Evolutionary conservation across 805 yeast species (phyloP).

Genomic region (Cyberlindnera japonica): DNA sequence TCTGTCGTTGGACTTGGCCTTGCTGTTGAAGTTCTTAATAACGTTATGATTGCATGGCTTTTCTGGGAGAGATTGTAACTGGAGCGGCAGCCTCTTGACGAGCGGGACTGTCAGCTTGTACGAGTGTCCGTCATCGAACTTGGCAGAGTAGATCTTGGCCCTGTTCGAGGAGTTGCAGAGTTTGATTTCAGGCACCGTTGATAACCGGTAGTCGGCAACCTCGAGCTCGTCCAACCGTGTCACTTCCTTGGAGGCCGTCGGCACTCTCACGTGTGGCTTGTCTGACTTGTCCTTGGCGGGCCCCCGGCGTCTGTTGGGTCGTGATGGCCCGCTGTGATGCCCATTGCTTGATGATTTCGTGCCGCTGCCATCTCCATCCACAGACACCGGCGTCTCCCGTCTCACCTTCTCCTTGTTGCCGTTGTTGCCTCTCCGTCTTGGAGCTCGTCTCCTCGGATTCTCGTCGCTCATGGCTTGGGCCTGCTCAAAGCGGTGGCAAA

Average conservation of each 20-base stretch:
- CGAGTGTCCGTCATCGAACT: slow-evolving; percentile 12
- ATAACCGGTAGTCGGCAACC: slow-evolving; percentile 11
- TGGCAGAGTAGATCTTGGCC: slow-evolving; percentile 18
- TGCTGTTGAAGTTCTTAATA: slow-evolving; percentile 25
- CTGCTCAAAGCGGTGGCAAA: too few relatives aligned
- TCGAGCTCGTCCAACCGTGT: slow-evolving; percentile 16
- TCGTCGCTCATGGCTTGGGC: background rate
- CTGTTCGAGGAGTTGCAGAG: slow-evolving; percentile 20
- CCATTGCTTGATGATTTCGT: background rate
- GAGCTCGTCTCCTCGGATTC: background rate
- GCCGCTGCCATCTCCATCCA: background rate
- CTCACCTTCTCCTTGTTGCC: background rate
- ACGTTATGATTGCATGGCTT: slow-evolving; percentile 13
- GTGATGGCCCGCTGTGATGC: background rate
- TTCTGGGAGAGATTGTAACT: slow-evolving; percentile 13
- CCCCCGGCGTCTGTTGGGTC: background rate
- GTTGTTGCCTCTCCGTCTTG: background rate
- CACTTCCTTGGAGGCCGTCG: slow-evolving; percentile 5
- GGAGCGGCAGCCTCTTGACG: slow-evolving; percentile 10
- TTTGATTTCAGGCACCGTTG: slow-evolving; percentile 12
- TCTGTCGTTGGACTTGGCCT: slow-evolving; percentile 13
- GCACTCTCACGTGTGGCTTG: background rate
- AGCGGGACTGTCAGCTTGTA: slow-evolving; percentile 22
- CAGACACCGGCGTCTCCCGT: background rate
- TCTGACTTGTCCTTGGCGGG: background rate